Conservation (phyloP, 2,329 filamentous ascomycete species). For the Parasarocladium wereldwijsianum region DNA sequence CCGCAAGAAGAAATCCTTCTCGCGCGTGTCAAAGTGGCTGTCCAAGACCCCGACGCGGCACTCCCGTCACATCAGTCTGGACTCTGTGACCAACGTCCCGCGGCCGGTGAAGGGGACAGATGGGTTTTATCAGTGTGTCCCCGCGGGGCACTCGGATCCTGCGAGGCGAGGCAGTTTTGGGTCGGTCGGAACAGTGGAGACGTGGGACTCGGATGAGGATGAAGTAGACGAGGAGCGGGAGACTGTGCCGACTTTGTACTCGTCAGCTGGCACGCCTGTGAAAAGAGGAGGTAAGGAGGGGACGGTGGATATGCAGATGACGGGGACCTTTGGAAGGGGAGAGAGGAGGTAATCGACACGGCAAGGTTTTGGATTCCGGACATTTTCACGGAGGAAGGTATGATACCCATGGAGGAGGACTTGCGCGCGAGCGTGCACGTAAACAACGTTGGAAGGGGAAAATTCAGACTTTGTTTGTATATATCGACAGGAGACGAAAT, state of each 20-base stretch:
- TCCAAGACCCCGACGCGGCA: conserved; percentile 22
- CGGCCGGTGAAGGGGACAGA: conserved; percentile 34
- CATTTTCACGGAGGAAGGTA: too few species aligned
- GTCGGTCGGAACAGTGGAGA: conserved; percentile 31
- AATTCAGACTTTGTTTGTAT: too few species aligned
- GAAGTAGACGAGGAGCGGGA: conserved; percentile 27
- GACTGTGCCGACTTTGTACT: conserved; percentile 33
- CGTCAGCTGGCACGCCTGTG: conserved; percentile 29
- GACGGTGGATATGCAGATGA: too few species aligned
- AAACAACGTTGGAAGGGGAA: too few species aligned
- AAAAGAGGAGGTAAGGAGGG: too few species aligned
- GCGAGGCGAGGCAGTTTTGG: conserved; percentile 24
- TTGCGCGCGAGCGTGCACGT: too few species aligned
- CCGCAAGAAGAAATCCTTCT: conserved; percentile 54
- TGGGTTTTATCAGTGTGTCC: conserved; percentile 44
- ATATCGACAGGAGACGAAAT: too few species aligned
- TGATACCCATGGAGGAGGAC: too few species aligned
- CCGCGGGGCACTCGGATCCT: conserved; percentile 13
- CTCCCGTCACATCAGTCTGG: conserved; percentile 25
- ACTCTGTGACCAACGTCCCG: conserved; percentile 40
- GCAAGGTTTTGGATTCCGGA: too few species aligned
- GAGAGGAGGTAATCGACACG: too few species aligned
- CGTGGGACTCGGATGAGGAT: conserved; percentile 27
- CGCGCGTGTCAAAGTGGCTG: conserved; percentile 45
- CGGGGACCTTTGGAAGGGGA: conserved; percentile 15